Conservation (phyloP, 495 filamentous ascomycete species). For the Hypoxylon crocopeplum region DNA sequence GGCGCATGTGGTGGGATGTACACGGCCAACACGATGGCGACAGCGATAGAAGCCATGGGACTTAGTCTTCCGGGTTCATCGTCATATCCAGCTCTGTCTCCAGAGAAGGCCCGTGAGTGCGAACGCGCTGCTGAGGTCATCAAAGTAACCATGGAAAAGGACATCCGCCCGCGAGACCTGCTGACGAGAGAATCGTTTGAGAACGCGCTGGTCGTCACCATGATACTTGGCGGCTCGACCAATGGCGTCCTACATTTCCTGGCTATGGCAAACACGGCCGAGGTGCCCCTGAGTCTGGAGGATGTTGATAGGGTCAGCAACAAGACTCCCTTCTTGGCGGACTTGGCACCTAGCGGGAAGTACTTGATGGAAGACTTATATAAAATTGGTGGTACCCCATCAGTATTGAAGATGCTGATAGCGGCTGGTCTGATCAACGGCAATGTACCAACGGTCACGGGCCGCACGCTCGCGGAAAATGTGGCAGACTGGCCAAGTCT, state of each 20-base stretch:
- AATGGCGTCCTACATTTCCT: conserved; percentile 95
- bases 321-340: conserved; percentile 92
- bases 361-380: conserved; percentile 97
- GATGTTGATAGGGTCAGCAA: conserved; percentile 88
- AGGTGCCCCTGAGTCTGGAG: conserved; percentile 80
- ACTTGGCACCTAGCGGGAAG: conserved; percentile 85
- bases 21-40: conserved; percentile 98
- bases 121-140: conserved; percentile 86
- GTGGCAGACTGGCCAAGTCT: conserved; percentile 81
- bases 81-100: conserved; percentile 84
- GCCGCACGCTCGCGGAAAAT: conserved; percentile 88
- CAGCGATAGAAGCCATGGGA: conserved; percentile 95
- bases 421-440: conserved; percentile 84
- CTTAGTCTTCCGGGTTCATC: conserved; percentile 88
- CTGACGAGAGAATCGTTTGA: conserved; percentile 87
- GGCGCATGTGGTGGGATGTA: conserved; percentile 98
- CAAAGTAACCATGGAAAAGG: conserved; percentile 79
- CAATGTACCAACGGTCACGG: conserved; percentile 86
- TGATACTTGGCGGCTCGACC: conserved; percentile 89
- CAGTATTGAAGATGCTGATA: conserved; percentile 90
- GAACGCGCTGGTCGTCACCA: conserved; percentile 91
- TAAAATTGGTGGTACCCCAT: conserved; percentile 87
- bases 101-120: conserved; percentile 92
- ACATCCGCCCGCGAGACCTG: conserved; percentile 84
- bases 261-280: conserved; percentile 92